Conservation (phyloP, 192 early-diverging fungal genomes). For the Mortierella claussenii region DNA sequence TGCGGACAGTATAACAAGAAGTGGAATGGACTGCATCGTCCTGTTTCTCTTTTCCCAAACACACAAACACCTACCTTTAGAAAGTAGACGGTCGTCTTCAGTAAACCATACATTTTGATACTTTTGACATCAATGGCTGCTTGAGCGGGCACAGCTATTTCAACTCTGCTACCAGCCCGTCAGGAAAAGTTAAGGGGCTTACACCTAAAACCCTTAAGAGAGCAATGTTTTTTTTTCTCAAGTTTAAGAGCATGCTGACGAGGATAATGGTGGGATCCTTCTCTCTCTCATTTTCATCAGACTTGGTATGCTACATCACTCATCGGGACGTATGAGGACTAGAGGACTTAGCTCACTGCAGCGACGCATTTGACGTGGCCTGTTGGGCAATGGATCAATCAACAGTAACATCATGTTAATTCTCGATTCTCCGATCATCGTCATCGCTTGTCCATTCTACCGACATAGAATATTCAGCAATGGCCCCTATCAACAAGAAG, state of each 20-base stretch:
- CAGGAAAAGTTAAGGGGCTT: slow-evolving; percentile 49
- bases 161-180: slow-evolving; percentile 41
- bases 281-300: slow-evolving; percentile 55
- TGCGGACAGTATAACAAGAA: slow-evolving; percentile 52
- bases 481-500: slow-evolving; percentile 77
- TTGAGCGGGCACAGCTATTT: too few species aligned
- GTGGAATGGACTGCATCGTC: slow-evolving; percentile 36
- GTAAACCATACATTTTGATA: too few species aligned
- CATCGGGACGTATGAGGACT: neutral
- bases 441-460: neutral
- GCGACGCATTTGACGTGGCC: too few species aligned
- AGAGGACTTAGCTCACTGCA: too few species aligned
- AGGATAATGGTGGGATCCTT: slow-evolving; percentile 14
- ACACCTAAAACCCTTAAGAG: too few species aligned
- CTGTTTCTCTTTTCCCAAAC: slow-evolving; percentile 42
- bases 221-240: neutral
- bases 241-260: neutral
- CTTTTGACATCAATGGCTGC: too few species aligned
- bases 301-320: slow-evolving; percentile 39
- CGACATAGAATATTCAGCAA: slow-evolving; percentile 47
- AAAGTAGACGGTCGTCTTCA: too few species aligned
- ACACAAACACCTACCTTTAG: too few species aligned
- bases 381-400: too few species aligned
- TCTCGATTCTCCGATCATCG: slow-evolving; percentile 14
- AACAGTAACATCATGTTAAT: too few species aligned